phyloP scores from a whole-genome alignment of 805 yeast genomes.

The Candida suzukii region DNA sequence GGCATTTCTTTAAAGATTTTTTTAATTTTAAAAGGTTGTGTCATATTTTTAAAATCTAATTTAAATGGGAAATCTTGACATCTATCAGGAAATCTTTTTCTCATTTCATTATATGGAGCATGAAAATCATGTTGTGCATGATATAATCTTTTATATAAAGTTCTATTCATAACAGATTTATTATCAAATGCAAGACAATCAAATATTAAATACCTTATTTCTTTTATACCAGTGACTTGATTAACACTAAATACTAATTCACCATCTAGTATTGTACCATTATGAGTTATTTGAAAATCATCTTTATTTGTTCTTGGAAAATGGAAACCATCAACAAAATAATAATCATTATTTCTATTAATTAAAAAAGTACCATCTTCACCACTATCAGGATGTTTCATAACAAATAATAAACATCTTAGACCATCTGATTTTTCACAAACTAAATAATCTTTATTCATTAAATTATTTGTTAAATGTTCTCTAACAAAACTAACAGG shows the following conservation, averaged over 20 bases:
- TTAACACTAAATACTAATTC: conserved; percentile 74
- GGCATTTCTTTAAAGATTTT: conserved; percentile 69
- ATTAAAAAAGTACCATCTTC: conserved; percentile 88
- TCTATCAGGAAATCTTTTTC: conserved; percentile 63
- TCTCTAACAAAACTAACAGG: conserved; percentile 83
- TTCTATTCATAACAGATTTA: conserved; percentile 57
- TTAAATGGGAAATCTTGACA: conserved; percentile 78
- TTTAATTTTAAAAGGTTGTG: conserved; percentile 68
- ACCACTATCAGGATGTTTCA: conserved; percentile 53
- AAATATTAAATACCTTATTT: conserved; percentile 77
- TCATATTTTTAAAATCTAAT: conserved; percentile 83
- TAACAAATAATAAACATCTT: conserved; percentile 67
- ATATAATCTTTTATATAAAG: conserved; percentile 77
- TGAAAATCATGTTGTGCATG: conserved; percentile 76
- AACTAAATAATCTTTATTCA: conserved; percentile 76
- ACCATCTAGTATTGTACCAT: conserved; percentile 89
- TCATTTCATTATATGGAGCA: conserved; percentile 72
- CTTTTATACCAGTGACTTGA: conserved; percentile 48
- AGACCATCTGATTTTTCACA: conserved; percentile 96
- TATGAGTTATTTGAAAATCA: conserved; percentile 56
- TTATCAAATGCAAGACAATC: conserved; percentile 88
- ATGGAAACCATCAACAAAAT: conserved; percentile 73
- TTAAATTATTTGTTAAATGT: conserved; percentile 58
- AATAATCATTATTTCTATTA: conserved; percentile 84
- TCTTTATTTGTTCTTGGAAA: conserved; percentile 54